These are phyloP conservation scores for Inga oerstediana DNA, from an alignment of 306 rosid species.

Conservation along the genomic window DNA sequence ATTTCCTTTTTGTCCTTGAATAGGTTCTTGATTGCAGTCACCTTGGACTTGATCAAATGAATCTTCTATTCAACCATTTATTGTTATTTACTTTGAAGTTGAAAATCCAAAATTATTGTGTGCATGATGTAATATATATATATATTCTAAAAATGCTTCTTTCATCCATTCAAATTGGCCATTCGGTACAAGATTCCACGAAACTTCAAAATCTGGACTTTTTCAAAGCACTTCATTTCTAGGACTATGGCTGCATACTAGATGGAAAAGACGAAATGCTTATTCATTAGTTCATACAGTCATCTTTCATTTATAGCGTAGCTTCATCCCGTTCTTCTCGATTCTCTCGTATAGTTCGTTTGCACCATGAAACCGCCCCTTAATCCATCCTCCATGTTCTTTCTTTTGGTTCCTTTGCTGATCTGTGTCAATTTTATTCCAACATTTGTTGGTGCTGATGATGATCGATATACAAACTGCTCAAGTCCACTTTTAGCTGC, in stretches of 20 bases:
- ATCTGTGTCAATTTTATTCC: slow-evolving; percentile 21
- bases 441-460: neutral
- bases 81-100: too few species aligned
- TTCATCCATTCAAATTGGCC: neutral
- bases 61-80: too few species aligned
- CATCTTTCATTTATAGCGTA: neutral
- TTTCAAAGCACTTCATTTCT: neutral
- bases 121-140: too few species aligned
- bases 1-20: too few species aligned
- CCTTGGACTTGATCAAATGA: too few species aligned
- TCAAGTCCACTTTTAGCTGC: neutral
- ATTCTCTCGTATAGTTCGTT: neutral
- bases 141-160: neutral
- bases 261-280: neutral
- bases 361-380: slow-evolving; percentile 6
- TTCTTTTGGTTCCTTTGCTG: neutral
- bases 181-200: neutral
- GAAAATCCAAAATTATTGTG: too few species aligned
- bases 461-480: slow-evolving; percentile 5
- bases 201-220: neutral
- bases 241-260: neutral
- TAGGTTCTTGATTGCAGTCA: too few species aligned
- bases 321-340: neutral
- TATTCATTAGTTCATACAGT: neutral
- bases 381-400: slow-evolving; percentile 10